A percentile compares a stretch with the other conserved stretches of the same genome.
Conservation (phyloP, 495 filamentous ascomycete genomes). For the Aspergillus diversus region DNA sequence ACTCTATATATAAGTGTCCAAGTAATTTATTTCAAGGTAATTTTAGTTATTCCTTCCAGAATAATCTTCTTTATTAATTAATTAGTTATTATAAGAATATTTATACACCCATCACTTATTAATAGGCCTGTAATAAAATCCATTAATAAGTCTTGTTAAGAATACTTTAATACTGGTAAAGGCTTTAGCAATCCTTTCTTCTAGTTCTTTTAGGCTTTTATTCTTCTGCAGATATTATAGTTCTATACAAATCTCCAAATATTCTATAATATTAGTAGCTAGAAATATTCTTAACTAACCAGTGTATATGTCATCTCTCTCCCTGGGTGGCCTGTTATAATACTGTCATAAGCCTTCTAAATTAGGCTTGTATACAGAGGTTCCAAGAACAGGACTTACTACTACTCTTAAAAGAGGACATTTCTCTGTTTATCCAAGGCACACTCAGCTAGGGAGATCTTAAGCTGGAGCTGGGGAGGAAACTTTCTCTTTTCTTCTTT, state of each 20-base stretch:
- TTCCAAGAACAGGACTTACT: too few relatives aligned
- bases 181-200: neutral
- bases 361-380: too few relatives aligned
- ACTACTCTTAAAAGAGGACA: too few relatives aligned
- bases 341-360: neutral
- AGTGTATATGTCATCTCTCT: neutral
- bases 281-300: too few relatives aligned
- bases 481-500: too few relatives aligned
- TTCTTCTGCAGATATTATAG: neutral
- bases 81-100: neutral
- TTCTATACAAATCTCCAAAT: neutral
- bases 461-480: too few relatives aligned
- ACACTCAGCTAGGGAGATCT: too few relatives aligned
- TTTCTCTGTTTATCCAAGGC: too few relatives aligned
- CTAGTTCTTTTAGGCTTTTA: neutral
- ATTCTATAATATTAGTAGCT: neutral
- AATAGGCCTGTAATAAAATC: neutral
- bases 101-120: neutral
- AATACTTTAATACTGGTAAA: neutral
- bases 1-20: too few relatives aligned
- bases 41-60: neutral
- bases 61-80: neutral
- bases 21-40: too few relatives aligned
- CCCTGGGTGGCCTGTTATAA: neutral
- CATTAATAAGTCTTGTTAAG: neutral